Evolutionary conservation across 1,139 yeast genomes (phyloP), one percentile per base, ranked within the genome.

Genomic region (Saccharomyces hybrid): DNA sequence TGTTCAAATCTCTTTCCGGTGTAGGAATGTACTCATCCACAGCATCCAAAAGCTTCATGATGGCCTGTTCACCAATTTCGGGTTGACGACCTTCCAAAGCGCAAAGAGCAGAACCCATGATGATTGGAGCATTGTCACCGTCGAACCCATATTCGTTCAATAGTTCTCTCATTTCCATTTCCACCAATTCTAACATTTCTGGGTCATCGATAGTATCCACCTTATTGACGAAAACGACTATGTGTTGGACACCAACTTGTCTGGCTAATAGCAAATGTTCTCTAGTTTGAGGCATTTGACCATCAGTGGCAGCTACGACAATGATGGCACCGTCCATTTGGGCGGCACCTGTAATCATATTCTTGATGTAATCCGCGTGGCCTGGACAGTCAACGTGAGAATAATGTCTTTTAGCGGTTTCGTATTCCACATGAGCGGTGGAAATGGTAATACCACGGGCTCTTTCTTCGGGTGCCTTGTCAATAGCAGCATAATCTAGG

Each of bases 321-420:
- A 93, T 91, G 69, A 93, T 91, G 65, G 98, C 99, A 80, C 98
- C 98, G 74, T 93, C 99, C 98, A 91, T 91, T 75, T 93, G 96
- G 67, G 98, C 96, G 68, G 98, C 98, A 84, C 98, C 98, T 64
- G 97, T 89, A 75, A 93, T 93, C 98, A 93, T 93, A 75, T 91
- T 91, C 80, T 93, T 93, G 76, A 93, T 93, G 76, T 91, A 93
- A 81, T 93, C 98, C 62, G 96, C 95, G 82, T 93, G 99, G 68
- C 99, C 99, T 58, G 98, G 98, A 79, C 95, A 88, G 78, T 91
- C 98, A 64, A 90, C 96, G 74, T 91, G 98, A 62, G 98, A 90
- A 72, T 89, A 89, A 76, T 90, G 97, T 76, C 96, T 87, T 72
- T 85, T 86, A 34, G 78, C 90, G 58, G 97, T 90, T 74, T 88